These are phyloP conservation scores for Apiospora malaysiana DNA, from an alignment of 2,329 filamentous ascomycete genomes.

Conservation along the genomic window DNA sequence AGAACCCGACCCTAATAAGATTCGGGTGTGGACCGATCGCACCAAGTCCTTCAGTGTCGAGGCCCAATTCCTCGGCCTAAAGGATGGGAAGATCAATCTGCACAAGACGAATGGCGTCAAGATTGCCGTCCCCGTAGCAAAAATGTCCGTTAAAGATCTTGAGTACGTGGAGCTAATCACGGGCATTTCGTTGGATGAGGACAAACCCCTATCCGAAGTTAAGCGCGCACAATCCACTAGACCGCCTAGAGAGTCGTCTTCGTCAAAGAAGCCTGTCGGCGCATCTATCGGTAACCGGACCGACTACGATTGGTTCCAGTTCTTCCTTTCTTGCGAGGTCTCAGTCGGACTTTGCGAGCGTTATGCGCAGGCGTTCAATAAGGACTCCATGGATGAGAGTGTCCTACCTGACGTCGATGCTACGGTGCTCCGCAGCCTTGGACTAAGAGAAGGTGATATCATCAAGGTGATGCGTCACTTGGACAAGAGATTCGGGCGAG, in stretches of 20 bases:
- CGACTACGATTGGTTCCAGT: conserved; percentile 98
- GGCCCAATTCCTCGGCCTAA: conserved; percentile 91
- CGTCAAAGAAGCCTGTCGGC: conserved; percentile 50
- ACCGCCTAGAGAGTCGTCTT: conserved; percentile 33
- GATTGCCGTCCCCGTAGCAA: conserved; percentile 91
- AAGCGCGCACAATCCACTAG: conserved; percentile 58
- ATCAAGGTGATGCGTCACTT: conserved; percentile 91
- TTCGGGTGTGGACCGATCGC: conserved; percentile 93
- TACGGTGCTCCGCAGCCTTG: conserved; percentile 81
- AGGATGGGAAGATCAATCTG: conserved; percentile 95
- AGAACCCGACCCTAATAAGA: conserved; percentile 84
- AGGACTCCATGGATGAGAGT: conserved; percentile 95
- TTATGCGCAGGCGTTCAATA: conserved; percentile 86
- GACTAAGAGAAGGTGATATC: conserved; percentile 95
- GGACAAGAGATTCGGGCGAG: conserved; percentile 79
- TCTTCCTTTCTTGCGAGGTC: conserved; percentile 92
- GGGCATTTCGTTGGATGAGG: conserved; percentile 90
- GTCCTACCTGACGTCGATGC: conserved; percentile 89
- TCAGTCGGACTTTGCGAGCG: conserved; percentile 92
- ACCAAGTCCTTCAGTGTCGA: conserved; percentile 97
- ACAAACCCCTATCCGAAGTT: conserved; percentile 90
- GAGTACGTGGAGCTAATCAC: conserved; percentile 91
- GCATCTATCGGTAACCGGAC: conserved; percentile 74
- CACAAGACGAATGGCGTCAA: conserved; percentile 99
- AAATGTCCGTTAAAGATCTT: conserved; percentile 95